Conservation (phyloP, 2,329 filamentous ascomycete species). For the Talaromyces sp. region DNA sequence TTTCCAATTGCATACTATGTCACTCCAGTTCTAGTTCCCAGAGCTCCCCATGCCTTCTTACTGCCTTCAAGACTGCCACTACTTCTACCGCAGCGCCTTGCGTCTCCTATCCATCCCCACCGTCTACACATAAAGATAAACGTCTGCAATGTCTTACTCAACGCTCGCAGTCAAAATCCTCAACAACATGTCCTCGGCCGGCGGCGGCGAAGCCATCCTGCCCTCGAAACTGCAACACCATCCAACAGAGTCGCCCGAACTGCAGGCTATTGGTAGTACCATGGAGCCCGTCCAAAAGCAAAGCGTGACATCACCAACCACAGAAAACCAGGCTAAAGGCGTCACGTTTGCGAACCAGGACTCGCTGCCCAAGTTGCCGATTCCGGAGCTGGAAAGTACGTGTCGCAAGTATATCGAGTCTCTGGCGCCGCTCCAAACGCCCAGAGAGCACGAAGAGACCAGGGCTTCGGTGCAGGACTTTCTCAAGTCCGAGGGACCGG, state of each 20-base stretch:
- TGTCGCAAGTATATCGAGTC: conserved; percentile 74
- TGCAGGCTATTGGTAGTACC: conserved; percentile 4
- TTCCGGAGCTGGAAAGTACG: conserved; percentile 77
- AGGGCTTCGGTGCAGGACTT: conserved; percentile 78
- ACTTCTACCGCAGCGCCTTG: conserved; percentile 86
- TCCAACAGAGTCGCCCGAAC: conserved; percentile 6
- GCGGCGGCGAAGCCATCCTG: conserved; percentile 64
- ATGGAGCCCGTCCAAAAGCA: not conserved
- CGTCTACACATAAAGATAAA: conserved; percentile 57
- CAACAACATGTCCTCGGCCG: conserved; percentile 60
- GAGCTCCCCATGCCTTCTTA: conserved; percentile 64
- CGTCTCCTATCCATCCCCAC: conserved; percentile 80
- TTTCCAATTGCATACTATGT: not conserved
- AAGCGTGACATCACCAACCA: conserved; percentile 20
- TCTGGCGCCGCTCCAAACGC: conserved; percentile 73
- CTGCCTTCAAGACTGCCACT: conserved; percentile 81
- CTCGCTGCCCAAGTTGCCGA: conserved; percentile 82
- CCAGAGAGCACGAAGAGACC: conserved; percentile 78
- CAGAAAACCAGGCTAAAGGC: conserved; percentile 42
- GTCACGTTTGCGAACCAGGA: conserved; percentile 89
- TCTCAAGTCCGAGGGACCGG: conserved; percentile 70
- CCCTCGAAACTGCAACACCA: conserved; percentile 22
- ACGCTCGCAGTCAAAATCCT: conserved; percentile 66
- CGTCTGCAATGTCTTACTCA: conserved; percentile 49
- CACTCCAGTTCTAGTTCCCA: not conserved